Conservation (phyloP, 2,329 filamentous ascomycete species). For the Rhynchosporium graminicola region DNA sequence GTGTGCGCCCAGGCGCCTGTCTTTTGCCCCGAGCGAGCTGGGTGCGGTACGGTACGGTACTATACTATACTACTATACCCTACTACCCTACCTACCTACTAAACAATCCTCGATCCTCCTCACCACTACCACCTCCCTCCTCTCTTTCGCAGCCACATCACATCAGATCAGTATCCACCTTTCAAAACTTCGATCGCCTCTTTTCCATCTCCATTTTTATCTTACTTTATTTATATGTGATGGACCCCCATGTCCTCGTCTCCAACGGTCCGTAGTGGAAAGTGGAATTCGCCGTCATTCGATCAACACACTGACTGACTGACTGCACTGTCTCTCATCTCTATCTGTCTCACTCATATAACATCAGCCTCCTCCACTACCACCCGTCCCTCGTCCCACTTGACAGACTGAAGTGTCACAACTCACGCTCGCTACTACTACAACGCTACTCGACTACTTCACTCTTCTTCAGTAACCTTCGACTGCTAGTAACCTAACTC, state of each 20-base stretch:
- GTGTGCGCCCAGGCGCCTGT: no score
- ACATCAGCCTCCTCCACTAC: conserved; percentile 32
- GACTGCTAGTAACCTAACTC: background rate
- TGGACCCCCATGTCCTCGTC: conserved; percentile 27
- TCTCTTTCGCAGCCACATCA: background rate
- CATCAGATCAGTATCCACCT: background rate
- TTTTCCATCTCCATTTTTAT: conserved; percentile 1
- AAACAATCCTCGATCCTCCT: conserved; percentile 1
- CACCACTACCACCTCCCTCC: background rate
- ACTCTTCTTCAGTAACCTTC: background rate
- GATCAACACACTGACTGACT: conserved; percentile 10
- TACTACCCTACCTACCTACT: background rate
- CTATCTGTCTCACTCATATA: conserved; percentile 29
- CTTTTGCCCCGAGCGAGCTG: conserved; percentile 3
- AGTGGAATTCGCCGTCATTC: conserved; percentile 33
- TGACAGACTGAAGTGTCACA: conserved; percentile 5
- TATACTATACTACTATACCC: background rate
- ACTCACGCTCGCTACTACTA: conserved; percentile 32
- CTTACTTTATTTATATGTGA: conserved; percentile 1
- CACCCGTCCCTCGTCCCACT: conserved; percentile 13
- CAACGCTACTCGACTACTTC: conserved; percentile 3
- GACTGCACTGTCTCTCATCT: conserved; percentile 17
- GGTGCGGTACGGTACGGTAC: background rate
- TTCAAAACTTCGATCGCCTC: background rate
- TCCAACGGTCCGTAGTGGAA: conserved; percentile 20